Base-by-base conservation (phyloP, 345 rosid species). In the Dovyalis caffra region DNA sequence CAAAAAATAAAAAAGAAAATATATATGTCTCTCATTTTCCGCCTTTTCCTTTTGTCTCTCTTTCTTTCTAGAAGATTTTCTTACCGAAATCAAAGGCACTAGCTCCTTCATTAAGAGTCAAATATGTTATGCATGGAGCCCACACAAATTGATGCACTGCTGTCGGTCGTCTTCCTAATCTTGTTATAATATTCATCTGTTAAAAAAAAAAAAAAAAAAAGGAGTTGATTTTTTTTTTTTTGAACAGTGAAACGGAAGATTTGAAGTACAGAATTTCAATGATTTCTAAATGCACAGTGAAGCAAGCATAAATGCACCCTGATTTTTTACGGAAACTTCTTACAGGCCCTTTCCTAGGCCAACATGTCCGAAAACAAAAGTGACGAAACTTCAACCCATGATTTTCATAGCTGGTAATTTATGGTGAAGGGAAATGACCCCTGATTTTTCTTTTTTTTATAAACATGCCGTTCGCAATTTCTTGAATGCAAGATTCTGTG, bases 151-250 rank as follows among this genome's bases (percentile, higher is more conserved):
- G 15, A 60, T 32, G 64, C 32, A 63, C 66, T 43, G 15, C 64
- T 67, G 83, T 79, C 83, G 77, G 83, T 47, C 34, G 73, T 6
- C 72, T 40, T 29, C 66, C 14, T 21, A 45, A 3, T 35, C 29
- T 29, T 68, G 0, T 29, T 47, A 3, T 31, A 8, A 32, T 15
- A 2, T 26, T 18, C 38, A 6, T 9, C 2, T 23, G 25, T 31
- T 32, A 2, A 0, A 18, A 33, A 5, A 35, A 28, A 1, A 16
- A 28, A 35, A 29, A 28, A 0, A 6, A 3, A 14, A 6, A 34
- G 40, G 8, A 26, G n/a, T n/a, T n/a, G n/a, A n/a, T n/a, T n/a
- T 37, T 38, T 66, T 21, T 40, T 6, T 64, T 20, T 33, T 63
- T 65, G 18, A 31, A 31, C 20, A n/a, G 62, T 68, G 29, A 69